Evolutionary conservation across 1,139 yeast genomes (phyloP).

Genomic region (Groenewaldozyma auringiensis): DNA sequence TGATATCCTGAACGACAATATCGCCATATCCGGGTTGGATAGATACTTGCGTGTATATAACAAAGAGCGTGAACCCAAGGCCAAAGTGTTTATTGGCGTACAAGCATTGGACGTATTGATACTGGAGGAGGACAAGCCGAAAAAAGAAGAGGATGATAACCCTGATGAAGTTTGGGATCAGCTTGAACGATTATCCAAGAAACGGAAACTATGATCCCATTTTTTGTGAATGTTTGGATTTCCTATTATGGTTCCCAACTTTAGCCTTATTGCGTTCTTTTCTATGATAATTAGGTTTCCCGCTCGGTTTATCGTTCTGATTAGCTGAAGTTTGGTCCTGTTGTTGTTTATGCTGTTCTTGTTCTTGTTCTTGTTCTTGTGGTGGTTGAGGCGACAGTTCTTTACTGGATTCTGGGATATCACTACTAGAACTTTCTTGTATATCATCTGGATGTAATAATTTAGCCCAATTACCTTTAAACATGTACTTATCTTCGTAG

Average conservation of each 20-base stretch:
- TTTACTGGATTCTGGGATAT: too few relatives aligned
- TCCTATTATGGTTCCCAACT: conserved; percentile 57
- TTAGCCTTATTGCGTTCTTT: conserved; percentile 52
- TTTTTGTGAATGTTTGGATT: conserved; percentile 53
- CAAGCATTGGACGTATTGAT: conserved; percentile 55
- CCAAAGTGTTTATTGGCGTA: conserved; percentile 69
- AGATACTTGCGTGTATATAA: conserved; percentile 76
- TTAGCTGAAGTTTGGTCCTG: too few relatives aligned
- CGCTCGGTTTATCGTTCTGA: too few relatives aligned
- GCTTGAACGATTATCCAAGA: conserved; percentile 19
- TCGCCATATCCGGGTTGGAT: conserved; percentile 76
- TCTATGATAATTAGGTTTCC: too few relatives aligned
- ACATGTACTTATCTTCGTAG: conserved; percentile 55
- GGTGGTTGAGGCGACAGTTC: too few relatives aligned
- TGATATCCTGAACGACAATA: conserved; percentile 12
- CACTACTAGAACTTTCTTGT: too few relatives aligned
- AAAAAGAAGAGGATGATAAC: conserved; percentile 19
- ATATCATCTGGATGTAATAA: conserved; percentile 5
- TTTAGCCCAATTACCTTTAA: conserved; percentile 24
- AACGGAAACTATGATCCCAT: conserved; percentile 24
- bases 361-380: too few relatives aligned
- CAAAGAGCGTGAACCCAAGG: conserved; percentile 49
- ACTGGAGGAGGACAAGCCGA: conserved; percentile 28
- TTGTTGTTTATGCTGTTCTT: too few relatives aligned
- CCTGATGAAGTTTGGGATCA: conserved; percentile 30